These are phyloP conservation scores for Zostera marina DNA, from an alignment of 116 monocot genomes.

Conservation along the genomic window DNA sequence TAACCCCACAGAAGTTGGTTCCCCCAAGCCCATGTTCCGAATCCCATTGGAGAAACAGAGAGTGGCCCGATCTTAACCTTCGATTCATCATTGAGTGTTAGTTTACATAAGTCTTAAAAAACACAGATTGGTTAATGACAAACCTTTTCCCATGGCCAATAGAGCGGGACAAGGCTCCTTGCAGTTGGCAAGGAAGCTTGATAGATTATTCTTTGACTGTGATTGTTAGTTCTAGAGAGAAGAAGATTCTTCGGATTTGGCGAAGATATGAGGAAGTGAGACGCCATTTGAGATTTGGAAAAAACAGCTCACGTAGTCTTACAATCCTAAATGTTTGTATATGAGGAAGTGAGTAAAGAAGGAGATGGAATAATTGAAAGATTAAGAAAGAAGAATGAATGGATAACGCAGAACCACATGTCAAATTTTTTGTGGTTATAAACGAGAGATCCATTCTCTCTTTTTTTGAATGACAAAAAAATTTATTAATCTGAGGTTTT, in stretches of 20 bases:
- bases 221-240: not conserved
- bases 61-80: slow-evolving; percentile 71
- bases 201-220: not conserved
- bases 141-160: slow-evolving; percentile 48
- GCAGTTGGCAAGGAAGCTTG: slow-evolving; percentile 10
- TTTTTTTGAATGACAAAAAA: too few relatives aligned
- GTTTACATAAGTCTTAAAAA: not conserved
- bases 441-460: too few relatives aligned
- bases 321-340: too few relatives aligned
- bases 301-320: too few relatives aligned
- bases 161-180: slow-evolving; percentile 34
- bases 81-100: not conserved
- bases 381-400: too few relatives aligned
- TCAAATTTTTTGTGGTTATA: too few relatives aligned
- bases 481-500: too few relatives aligned
- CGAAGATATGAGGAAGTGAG: too few relatives aligned
- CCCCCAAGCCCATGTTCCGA: slow-evolving; percentile 99
- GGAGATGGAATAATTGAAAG: too few relatives aligned
- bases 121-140: not conserved
- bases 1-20: slow-evolving; percentile 97
- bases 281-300: too few relatives aligned
- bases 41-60: slow-evolving; percentile 85
- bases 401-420: too few relatives aligned
- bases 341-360: too few relatives aligned
- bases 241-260: not conserved